phyloP scores from a whole-genome alignment of 2,329 filamentous ascomycete genomes.

The Cordyceps militaris region DNA sequence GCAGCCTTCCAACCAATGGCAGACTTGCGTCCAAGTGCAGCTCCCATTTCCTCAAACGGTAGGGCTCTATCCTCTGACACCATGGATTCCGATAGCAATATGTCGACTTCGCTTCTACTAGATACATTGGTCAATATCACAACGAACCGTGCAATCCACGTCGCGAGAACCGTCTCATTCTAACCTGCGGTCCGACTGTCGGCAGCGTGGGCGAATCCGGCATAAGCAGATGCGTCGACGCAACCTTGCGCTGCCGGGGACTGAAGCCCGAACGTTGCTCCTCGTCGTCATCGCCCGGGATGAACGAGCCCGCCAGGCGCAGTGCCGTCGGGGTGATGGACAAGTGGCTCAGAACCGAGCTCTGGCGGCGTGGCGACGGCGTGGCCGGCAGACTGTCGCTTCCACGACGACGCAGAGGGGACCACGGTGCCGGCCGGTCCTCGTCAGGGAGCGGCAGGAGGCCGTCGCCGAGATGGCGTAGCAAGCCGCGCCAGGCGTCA shows the following conservation, averaged over 20 bases:
- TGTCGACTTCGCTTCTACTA: too few relatives aligned
- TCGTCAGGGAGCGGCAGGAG: neutral
- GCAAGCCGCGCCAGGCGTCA: neutral
- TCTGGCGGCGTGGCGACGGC: neutral
- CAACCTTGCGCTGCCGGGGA: neutral
- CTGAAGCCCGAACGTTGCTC: neutral
- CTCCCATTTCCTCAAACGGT: too few relatives aligned
- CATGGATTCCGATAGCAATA: too few relatives aligned
- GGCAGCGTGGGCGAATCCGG: constrained; percentile 11
- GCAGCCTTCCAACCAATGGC: too few relatives aligned
- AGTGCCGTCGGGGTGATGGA: neutral
- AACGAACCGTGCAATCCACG: neutral
- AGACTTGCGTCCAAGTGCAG: too few relatives aligned
- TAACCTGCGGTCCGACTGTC: neutral
- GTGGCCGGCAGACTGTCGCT: neutral
- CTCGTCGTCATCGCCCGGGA: neutral
- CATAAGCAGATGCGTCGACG: neutral
- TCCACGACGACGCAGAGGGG: neutral
- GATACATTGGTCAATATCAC: too few relatives aligned
- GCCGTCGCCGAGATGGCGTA: constrained; percentile 5
- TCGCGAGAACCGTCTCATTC: neutral
- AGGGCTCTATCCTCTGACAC: too few relatives aligned
- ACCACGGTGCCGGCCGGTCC: neutral
- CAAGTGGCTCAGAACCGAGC: neutral
- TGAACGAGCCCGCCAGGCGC: neutral